Evolutionary conservation across 2,329 filamentous ascomycete species (phyloP).

Genomic region (Arthrinium puccinioides): DNA sequence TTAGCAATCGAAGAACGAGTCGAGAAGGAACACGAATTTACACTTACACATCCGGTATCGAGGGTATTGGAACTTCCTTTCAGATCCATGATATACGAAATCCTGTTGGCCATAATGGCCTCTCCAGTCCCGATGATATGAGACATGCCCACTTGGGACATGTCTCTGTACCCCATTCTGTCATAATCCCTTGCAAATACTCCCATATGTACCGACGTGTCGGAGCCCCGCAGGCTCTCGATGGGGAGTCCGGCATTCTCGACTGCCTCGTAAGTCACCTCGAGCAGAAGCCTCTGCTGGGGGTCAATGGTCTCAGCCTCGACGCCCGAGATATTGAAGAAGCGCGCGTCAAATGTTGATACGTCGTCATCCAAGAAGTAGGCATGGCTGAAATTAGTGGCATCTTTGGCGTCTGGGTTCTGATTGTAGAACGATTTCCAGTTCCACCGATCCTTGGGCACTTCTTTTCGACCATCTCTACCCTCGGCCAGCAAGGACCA

Average conservation of each 20-base stretch:
- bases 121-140: slow-evolving; percentile 6
- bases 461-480: slow-evolving; percentile 18
- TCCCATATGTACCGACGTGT: slow-evolving; percentile 15
- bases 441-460: slow-evolving; percentile 24
- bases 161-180: background rate
- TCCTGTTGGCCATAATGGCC: slow-evolving; percentile 4
- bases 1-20: too few species aligned
- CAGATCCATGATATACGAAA: slow-evolving; percentile 2
- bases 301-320: slow-evolving; percentile 28
- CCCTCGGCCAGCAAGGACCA: slow-evolving; percentile 21
- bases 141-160: background rate
- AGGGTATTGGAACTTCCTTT: slow-evolving; percentile 5
- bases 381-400: slow-evolving; percentile 21
- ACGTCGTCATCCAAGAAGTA: slow-evolving; percentile 24
- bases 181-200: slow-evolving; percentile 19
- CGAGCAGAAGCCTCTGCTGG: slow-evolving; percentile 20
- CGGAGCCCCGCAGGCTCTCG: slow-evolving; percentile 4
- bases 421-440: slow-evolving; percentile 24
- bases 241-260: slow-evolving; percentile 11
- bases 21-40: too few species aligned
- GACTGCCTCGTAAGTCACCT: slow-evolving; percentile 24
- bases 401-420: slow-evolving; percentile 23
- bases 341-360: slow-evolving; percentile 22
- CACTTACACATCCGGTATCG: slow-evolving; percentile 6
- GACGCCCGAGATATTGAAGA: slow-evolving; percentile 27